These are phyloP conservation scores for Candida khao-thaluensis DNA, from an alignment of 805 yeast species.

Conservation along the genomic window DNA sequence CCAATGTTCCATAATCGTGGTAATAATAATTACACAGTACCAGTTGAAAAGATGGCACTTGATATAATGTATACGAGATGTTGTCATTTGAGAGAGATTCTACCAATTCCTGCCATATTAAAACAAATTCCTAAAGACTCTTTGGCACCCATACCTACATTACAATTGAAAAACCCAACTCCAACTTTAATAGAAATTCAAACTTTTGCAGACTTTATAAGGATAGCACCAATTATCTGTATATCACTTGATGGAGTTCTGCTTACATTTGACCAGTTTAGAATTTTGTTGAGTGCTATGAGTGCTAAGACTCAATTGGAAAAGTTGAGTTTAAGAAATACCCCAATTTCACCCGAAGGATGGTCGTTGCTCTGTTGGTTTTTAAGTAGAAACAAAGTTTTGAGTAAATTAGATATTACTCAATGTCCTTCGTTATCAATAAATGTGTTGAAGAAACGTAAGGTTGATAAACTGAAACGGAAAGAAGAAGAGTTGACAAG, in stretches of 20 bases:
- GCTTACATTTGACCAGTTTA: constrained; percentile 72
- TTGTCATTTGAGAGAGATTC: constrained; percentile 86
- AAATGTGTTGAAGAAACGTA: constrained; percentile 41
- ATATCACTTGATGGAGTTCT: constrained; percentile 77
- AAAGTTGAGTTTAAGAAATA: constrained; percentile 75
- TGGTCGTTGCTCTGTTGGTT: constrained; percentile 83
- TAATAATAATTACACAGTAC: constrained; percentile 26
- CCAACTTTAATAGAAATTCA: constrained; percentile 88
- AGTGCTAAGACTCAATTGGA: constrained; percentile 63
- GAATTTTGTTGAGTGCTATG: constrained; percentile 68
- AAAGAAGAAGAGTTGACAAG: constrained; percentile 28
- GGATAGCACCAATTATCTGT: constrained; percentile 79
- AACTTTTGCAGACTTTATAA: constrained; percentile 82
- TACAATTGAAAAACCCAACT: constrained; percentile 79
- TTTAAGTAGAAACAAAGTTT: constrained; percentile 56
- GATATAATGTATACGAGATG: constrained; percentile 86
- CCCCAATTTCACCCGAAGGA: constrained; percentile 66
- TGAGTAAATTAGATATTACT: constrained; percentile 66
- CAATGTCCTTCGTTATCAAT: constrained; percentile 56
- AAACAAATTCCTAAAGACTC: constrained; percentile 73
- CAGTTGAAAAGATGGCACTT: constrained; percentile 48
- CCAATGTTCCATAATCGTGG: constrained; percentile 26
- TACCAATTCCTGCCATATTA: constrained; percentile 85
- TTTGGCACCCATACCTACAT: constrained; percentile 65
- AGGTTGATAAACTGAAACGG: constrained; percentile 17